Conservation (phyloP, 225 moss, liverwort and hornwort species). For the Asterella californica region DNA sequence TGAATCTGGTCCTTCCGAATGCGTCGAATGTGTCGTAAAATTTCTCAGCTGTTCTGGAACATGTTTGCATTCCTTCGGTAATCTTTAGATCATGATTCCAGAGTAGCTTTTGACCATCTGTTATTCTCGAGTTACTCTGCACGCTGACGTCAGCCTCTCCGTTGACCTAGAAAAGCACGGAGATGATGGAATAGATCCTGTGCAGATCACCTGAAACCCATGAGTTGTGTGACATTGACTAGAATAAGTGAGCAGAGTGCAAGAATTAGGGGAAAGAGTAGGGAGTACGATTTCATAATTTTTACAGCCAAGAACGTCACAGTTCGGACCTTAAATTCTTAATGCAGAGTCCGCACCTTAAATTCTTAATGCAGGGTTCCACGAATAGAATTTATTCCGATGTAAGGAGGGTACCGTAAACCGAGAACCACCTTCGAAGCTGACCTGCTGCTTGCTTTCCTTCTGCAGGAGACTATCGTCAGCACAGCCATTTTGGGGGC, state of each 20-base stretch:
- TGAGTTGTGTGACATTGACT: too few species aligned
- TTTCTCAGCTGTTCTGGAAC: not conserved
- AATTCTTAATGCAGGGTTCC: too few species aligned
- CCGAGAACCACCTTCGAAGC: not conserved
- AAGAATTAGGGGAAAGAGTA: not conserved
- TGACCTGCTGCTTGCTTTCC: not conserved
- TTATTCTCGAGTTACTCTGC: not conserved
- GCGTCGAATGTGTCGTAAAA: not conserved
- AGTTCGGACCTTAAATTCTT: not conserved
- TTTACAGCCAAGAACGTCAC: not conserved
- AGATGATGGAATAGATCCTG: not conserved
- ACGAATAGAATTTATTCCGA: too few species aligned
- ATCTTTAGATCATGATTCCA: not conserved
- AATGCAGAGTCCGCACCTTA: too few species aligned
- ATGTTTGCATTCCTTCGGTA: not conserved
- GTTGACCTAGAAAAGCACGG: not conserved
- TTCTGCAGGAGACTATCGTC: conserved; percentile 77
- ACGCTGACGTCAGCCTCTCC: not conserved
- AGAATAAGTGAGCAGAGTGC: not conserved
- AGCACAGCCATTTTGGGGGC: conserved; percentile 94
- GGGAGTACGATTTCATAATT: not conserved
- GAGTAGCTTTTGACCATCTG: not conserved
- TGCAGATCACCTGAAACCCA: too few species aligned
- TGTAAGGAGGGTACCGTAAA: too few species aligned
- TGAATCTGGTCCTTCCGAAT: not conserved